phyloP scores from a whole-genome alignment of 1,139 yeast genomes.

The Tardiomyces depauwii region DNA sequence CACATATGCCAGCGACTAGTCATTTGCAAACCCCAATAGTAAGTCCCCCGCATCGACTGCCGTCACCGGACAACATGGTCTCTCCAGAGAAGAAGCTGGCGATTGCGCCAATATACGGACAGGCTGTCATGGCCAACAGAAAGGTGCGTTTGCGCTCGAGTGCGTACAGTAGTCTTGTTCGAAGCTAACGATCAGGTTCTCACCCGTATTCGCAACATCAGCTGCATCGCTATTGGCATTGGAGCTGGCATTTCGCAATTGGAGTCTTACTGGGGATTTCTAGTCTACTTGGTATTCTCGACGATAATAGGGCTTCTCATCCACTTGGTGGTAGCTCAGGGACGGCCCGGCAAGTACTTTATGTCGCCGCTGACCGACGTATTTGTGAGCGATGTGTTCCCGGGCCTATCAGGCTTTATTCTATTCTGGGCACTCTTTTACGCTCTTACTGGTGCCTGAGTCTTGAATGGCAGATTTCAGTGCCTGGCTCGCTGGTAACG shows the following conservation, averaged over 20 bases:
- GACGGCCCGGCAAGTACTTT: slow-evolving; percentile 38
- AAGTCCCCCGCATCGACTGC: no score
- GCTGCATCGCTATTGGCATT: slow-evolving; percentile 55
- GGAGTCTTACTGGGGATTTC: slow-evolving; percentile 53
- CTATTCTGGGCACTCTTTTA: slow-evolving; percentile 81
- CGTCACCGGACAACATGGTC: slow-evolving; percentile 3
- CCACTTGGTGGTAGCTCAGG: slow-evolving; percentile 32
- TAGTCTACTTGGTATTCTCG: slow-evolving; percentile 44
- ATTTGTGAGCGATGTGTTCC: slow-evolving; percentile 42
- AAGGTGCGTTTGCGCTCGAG: slow-evolving; percentile 6
- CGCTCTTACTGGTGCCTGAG: slow-evolving; percentile 41
- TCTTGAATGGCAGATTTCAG: background rate
- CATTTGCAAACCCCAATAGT: no score
- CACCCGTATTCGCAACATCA: slow-evolving; percentile 49
- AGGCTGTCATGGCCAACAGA: slow-evolving; percentile 11
- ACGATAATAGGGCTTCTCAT: slow-evolving; percentile 35
- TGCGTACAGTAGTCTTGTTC: slow-evolving; percentile 9
- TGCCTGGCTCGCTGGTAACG: no score
- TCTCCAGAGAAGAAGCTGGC: slow-evolving; percentile 8
- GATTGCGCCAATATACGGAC: slow-evolving; percentile 12
- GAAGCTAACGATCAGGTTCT: no score
- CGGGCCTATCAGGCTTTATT: slow-evolving; percentile 57
- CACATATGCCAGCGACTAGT: no score
- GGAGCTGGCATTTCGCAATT: slow-evolving; percentile 64
- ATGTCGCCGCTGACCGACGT: slow-evolving; percentile 44